Conservation (phyloP, 1,284 basidiomycete species). For the Schizophyllum amplum region DNA sequence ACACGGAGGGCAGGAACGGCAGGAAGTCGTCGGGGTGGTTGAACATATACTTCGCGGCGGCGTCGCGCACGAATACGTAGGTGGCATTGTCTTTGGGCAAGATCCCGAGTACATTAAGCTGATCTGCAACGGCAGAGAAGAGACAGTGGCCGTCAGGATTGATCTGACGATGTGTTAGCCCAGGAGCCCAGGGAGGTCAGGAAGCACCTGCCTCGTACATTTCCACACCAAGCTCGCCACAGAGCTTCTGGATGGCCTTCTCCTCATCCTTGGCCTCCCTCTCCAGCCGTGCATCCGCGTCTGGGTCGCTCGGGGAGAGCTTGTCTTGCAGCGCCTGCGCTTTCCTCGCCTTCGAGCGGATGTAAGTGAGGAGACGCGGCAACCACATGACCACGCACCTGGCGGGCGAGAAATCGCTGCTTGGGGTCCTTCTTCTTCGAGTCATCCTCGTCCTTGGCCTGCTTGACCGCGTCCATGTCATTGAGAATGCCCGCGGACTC, state of each 20-base stretch:
- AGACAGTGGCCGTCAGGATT: slow-evolving; percentile 94
- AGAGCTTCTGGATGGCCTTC: slow-evolving; percentile 57
- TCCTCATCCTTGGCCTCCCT: slow-evolving; percentile 70
- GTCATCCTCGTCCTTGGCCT: slow-evolving; percentile 28
- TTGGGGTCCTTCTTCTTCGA: slow-evolving; percentile 58
- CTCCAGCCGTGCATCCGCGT: slow-evolving; percentile 56
- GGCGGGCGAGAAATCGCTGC: slow-evolving; percentile 69
- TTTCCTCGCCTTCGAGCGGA: slow-evolving; percentile 67
- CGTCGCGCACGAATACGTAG: slow-evolving; percentile 53
- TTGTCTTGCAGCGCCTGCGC: slow-evolving; percentile 60
- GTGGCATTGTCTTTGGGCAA: slow-evolving; percentile 48
- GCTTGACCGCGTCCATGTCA: slow-evolving; percentile 35
- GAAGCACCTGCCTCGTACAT: slow-evolving; percentile 55
- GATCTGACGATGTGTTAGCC: slow-evolving; percentile 42
- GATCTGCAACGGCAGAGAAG: slow-evolving; percentile 90
- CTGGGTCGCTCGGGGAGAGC: slow-evolving; percentile 51
- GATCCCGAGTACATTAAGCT: slow-evolving; percentile 60
- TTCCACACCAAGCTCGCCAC: slow-evolving; percentile 58
- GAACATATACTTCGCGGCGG: slow-evolving; percentile 80
- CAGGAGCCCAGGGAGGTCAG: background rate
- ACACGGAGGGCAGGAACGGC: slow-evolving; percentile 81
- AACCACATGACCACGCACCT: slow-evolving; percentile 40
- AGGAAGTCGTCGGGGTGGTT: slow-evolving; percentile 86
- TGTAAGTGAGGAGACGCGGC: slow-evolving; percentile 3
- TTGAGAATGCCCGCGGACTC: slow-evolving; percentile 43